These are phyloP conservation scores for Pyrenophora seminiperda DNA, from an alignment of 2,329 filamentous ascomycete species.

Conservation along the genomic window DNA sequence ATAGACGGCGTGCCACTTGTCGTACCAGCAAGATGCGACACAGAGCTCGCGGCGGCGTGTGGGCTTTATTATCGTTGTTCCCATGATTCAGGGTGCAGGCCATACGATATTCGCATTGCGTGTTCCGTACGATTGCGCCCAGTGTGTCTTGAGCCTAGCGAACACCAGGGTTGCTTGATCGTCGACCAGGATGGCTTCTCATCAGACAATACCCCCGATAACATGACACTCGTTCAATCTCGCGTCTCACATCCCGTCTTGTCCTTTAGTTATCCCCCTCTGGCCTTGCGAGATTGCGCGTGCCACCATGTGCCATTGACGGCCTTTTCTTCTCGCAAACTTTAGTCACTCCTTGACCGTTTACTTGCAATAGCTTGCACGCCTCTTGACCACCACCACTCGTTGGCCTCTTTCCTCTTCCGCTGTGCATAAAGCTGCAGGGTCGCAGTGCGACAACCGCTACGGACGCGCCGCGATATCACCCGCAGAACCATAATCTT, in stretches of 20 bases:
- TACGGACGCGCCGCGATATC: conserved; percentile 3
- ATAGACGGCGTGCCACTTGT: conserved; percentile 20
- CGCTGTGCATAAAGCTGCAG: conserved; percentile 22
- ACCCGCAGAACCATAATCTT: neutral
- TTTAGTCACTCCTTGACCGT: conserved; percentile 17
- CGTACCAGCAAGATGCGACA: conserved; percentile 19
- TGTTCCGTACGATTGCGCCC: neutral
- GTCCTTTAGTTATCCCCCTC: neutral
- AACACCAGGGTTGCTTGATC: conserved; percentile 10
- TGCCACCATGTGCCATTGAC: conserved; percentile 8
- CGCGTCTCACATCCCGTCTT: neutral
- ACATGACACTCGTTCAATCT: conserved; percentile 9
- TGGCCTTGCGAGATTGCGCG: neutral
- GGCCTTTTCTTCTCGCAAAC: neutral
- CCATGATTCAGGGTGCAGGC: conserved; percentile 4
- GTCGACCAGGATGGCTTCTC: conserved; percentile 10
- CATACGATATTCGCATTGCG: neutral
- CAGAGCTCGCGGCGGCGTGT: too few species aligned
- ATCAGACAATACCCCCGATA: conserved; percentile 6
- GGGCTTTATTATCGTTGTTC: too few species aligned
- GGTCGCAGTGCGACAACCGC: conserved; percentile 17
- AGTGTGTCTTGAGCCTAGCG: conserved; percentile 9
- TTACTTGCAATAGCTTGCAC: too few species aligned
- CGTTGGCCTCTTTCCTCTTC: conserved; percentile 16
- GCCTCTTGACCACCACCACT: too few species aligned